Evolutionary conservation across 2,329 filamentous ascomycete species (phyloP), one percentile per base, ranked within the genome.

Genomic region (Paracorniculantispora psalliotae): DNA sequence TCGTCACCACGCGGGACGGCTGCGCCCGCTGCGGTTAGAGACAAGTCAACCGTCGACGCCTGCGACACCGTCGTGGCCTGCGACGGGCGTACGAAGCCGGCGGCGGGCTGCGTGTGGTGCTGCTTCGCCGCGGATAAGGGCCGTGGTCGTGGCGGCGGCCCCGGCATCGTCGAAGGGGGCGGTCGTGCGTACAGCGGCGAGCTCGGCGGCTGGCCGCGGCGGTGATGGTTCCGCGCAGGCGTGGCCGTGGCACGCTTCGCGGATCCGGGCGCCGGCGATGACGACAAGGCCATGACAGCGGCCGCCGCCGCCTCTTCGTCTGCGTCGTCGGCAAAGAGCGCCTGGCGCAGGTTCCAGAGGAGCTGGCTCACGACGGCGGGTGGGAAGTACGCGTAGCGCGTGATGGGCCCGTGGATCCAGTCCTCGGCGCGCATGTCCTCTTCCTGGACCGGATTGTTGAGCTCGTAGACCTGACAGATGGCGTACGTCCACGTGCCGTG

Each of bases 391-490:
- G 71, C 69, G 61, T 80, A 85, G 52, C 78, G 79, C 26, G 75
- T 72, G n/a, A 84, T 78, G 2, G 76, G 69, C 1, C 73, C 71
- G 5, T 76, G 72, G 0, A 85, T 67, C 80, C 83, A 85, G 0
- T 81, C 83, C 41, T 81, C 79, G 44, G 75, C 72, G 47, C 76
- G 77, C 74, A 87, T 81, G 55, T 79, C 73, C 0, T 74, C 71
- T 1, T 83, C 71, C 0, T 77, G 71, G 1, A 85, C 73, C 0
- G 84, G 81, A 66, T 87, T 80, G 64, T 86, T 86, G 26, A 88
- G 76, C 68, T 84, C 77, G 65, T 87, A 88, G 1, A 88, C 75
- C 64, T 86, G 73, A 2, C 60, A 49, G 19, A 73, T 60, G 28
- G 55, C 55, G 59, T 72, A 73, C 2, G 61, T 64, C 68, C 68